Base-by-base conservation (phyloP, 1,284 basidiomycete genomes). In the Thelephora terrestris region DNA sequence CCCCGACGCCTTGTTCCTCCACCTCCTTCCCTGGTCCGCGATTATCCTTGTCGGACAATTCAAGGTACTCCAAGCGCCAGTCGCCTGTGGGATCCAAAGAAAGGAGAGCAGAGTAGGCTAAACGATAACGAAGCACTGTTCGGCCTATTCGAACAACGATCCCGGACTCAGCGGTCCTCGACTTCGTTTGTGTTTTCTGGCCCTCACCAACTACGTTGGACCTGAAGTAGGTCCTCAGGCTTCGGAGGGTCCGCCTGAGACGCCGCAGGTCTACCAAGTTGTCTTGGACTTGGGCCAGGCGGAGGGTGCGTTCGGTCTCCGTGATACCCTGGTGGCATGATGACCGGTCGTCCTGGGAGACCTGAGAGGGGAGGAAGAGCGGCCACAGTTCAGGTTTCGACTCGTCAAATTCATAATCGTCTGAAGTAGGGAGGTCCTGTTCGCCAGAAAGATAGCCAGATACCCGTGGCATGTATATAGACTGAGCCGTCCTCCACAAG, bases 321-420 rank as follows among this genome's bases (percentile, higher is more conserved):
- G n/a, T 36, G 34, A 36, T 36, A 36, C 34, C 34, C 34, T n/a
- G 12, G n/a, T 12, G 34, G n/a, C 34, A 36, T 42, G 57, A 39
- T 39, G 53, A 21, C 48, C 52, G 36, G 47, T 59, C 57, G 16
- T 56, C 35, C 12, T 10, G 12, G 12, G 34, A 36, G n/a, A 36
- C n/a, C 10, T 10, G 12, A 12, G 34, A 36, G 10, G 34, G 34
- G 10, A 36, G 34, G 12, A 36, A 36, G n/a, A 36, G 34, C n/a
- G 10, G n/a, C n/a, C n/a, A n/a, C n/a, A n/a, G n/a, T n/a, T n/a
- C n/a, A n/a, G n/a, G n/a, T n/a, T n/a, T n/a, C n/a, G 34, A 10
- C 34, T 12, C n/a, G 12, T 36, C 34, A 12, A n/a, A n/a, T 10
- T n/a, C 12, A n/a, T 36, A 10, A 10, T 36, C 34, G n/a, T n/a